These are phyloP conservation scores for Jamesozyma spencerorum DNA, from an alignment of 805 yeast genomes.

Conservation along the genomic window DNA sequence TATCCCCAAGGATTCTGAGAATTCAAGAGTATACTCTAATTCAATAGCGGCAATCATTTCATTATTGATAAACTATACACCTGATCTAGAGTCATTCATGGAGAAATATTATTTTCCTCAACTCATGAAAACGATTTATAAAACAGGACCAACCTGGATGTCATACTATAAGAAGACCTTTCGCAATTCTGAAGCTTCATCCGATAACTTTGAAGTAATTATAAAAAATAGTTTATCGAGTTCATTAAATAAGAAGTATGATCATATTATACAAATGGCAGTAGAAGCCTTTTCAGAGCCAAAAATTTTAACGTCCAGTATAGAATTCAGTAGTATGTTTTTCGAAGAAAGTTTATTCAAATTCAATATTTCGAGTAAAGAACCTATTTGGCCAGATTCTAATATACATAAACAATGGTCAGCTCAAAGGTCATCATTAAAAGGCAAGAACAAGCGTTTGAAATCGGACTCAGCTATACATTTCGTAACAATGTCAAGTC, in stretches of 20 bases:
- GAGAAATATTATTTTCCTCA: slow-evolving; percentile 4
- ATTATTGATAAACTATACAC: slow-evolving; percentile 8
- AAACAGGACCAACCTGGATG: not conserved
- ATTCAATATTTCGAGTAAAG: not conserved
- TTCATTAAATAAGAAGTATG: too few relatives aligned
- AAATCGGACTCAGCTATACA: slow-evolving; percentile 1
- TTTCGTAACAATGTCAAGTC: slow-evolving; percentile 11
- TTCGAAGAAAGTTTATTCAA: not conserved
- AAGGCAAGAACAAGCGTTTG: not conserved
- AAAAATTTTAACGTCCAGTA: not conserved
- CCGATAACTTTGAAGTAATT: not conserved
- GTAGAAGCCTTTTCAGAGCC: not conserved
- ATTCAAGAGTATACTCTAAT: too few relatives aligned
- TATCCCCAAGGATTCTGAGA: not conserved
- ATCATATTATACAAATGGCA: not conserved
- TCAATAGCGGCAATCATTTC: not conserved
- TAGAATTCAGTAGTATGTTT: slow-evolving; percentile 2
- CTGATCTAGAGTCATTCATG: slow-evolving; percentile 9
- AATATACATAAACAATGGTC: not conserved
- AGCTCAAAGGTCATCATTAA: not conserved
- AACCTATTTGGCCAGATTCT: slow-evolving; percentile 1
- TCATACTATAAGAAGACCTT: not conserved
- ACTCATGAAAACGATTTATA: slow-evolving; percentile 1
- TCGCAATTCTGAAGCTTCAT: too few relatives aligned
- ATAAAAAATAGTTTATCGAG: not conserved